Conservation (phyloP, 202 grass and related monocot genomes). For the Digitaria exilis region DNA sequence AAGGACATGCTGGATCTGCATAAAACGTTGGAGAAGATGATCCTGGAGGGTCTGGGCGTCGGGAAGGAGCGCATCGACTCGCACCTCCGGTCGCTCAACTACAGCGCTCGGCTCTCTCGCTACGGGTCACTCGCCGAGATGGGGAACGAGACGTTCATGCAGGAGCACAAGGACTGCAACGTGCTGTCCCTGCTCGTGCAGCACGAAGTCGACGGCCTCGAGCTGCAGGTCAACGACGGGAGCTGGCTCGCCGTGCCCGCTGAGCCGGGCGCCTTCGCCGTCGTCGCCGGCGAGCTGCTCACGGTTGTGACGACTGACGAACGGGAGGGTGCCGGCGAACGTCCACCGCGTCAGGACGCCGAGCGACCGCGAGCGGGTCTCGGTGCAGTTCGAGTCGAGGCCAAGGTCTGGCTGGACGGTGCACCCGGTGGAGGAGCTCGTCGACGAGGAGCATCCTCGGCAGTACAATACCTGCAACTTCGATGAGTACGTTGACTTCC, state of each 20-base stretch:
- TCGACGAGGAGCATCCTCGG: not conserved
- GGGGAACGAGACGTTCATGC: constrained; percentile 28
- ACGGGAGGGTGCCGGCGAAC: constrained; percentile 37
- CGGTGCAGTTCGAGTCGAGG: not conserved
- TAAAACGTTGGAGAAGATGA: constrained; percentile 42
- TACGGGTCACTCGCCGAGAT: constrained; percentile 27
- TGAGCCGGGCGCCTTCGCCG: constrained; percentile 18
- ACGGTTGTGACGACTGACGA: constrained; percentile 52
- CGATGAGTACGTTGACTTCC: not conserved
- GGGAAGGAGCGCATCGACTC: not conserved
- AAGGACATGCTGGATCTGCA: constrained; percentile 33
- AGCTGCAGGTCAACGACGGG: constrained; percentile 42
- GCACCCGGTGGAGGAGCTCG: not conserved
- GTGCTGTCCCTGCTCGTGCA: constrained; percentile 46
- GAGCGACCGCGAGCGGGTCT: constrained; percentile 37
- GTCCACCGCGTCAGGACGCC: constrained; percentile 38
- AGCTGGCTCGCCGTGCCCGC: constrained; percentile 31
- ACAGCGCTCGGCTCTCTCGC: constrained; percentile 26
- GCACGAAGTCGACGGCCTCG: constrained; percentile 50
- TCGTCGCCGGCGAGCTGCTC: constrained; percentile 44
- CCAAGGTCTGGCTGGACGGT: not conserved
- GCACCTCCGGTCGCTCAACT: constrained; percentile 23
- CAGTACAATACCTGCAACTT: not conserved
- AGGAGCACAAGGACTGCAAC: constrained; percentile 29
- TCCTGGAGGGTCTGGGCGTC: constrained; percentile 52